Conservation (phyloP, 139 green algal species). For the Coccomyxa sp. region DNA sequence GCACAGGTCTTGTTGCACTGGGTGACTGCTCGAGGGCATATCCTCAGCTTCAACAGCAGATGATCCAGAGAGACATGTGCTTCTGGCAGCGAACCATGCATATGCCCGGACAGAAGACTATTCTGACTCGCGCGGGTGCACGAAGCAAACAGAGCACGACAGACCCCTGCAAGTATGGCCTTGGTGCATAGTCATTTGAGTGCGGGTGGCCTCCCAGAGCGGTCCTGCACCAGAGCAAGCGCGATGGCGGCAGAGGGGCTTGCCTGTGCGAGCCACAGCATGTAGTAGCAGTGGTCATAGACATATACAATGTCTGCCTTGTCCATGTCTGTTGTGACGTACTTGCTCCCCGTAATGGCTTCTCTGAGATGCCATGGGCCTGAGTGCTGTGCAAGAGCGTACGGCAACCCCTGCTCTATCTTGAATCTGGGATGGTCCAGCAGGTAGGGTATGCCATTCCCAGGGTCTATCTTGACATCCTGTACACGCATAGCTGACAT, state of each 20-base stretch:
- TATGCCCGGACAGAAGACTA: too few species aligned
- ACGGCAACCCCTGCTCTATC: not conserved
- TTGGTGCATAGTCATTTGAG: too few species aligned
- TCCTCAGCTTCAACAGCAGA: too few species aligned
- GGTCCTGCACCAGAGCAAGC: too few species aligned
- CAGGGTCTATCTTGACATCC: not conserved
- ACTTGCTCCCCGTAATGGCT: slow-evolving; percentile 1
- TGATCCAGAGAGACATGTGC: too few species aligned
- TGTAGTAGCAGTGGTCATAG: slow-evolving; percentile 13
- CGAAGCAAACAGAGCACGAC: too few species aligned
- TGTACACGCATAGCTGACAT: not conserved
- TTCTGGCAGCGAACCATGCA: too few species aligned
- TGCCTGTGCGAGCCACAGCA: not conserved
- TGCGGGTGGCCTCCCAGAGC: too few species aligned
- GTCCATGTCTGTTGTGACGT: not conserved
- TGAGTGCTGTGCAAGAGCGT: not conserved
- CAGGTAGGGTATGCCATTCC: not conserved
- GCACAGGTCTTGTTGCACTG: too few species aligned
- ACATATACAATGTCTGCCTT: slow-evolving; percentile 4
- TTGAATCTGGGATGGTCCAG: not conserved
- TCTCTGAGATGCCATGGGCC: not conserved
- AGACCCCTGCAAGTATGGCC: too few species aligned
- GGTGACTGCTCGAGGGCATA: too few species aligned
- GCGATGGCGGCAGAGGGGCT: not conserved
- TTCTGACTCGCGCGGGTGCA: too few species aligned